Evolutionary conservation across 257 asterid genomes (phyloP).

Genomic region (Fraxinus pennsylvanica): DNA sequence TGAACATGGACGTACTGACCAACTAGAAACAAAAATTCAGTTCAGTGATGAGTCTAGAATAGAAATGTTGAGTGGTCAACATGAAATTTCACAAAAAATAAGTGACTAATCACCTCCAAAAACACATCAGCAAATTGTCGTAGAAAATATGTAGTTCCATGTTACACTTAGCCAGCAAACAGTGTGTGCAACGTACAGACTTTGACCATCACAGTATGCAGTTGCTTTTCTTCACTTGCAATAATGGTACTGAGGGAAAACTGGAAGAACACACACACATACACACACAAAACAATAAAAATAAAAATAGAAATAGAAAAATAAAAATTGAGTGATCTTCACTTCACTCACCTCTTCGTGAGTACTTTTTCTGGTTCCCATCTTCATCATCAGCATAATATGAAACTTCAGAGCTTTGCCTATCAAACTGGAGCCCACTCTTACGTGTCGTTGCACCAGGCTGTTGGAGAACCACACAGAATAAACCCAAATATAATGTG

Average conservation of each 20-base stretch:
- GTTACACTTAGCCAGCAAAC: neutral
- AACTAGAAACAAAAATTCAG: neutral
- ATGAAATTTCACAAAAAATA: neutral
- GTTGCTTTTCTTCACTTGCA: conserved; percentile 1
- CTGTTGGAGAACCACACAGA: conserved; percentile 37
- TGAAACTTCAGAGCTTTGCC: conserved; percentile 75
- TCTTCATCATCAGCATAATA: conserved; percentile 96
- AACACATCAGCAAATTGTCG: neutral
- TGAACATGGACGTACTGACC: neutral
- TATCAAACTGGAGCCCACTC: conserved; percentile 62
- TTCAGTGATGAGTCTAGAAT: neutral
- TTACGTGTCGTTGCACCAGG: conserved; percentile 89
- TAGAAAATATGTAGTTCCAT: neutral
- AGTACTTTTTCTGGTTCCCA: conserved; percentile 71
- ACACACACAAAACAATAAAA: too few relatives aligned
- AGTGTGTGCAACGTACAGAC: neutral
- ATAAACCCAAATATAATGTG: neutral
- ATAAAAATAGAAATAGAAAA: neutral
- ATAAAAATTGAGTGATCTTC: neutral
- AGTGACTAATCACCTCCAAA: neutral
- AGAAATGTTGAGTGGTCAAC: neutral
- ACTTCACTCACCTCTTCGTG: conserved; percentile 71
- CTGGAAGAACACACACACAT: neutral
- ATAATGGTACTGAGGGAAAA: conserved; percentile 2
- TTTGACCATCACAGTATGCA: neutral